Evolutionary conservation across 1,284 basidiomycete genomes (phyloP), one percentile per base, ranked within the genome.

Genomic region (Tilletia caries): DNA sequence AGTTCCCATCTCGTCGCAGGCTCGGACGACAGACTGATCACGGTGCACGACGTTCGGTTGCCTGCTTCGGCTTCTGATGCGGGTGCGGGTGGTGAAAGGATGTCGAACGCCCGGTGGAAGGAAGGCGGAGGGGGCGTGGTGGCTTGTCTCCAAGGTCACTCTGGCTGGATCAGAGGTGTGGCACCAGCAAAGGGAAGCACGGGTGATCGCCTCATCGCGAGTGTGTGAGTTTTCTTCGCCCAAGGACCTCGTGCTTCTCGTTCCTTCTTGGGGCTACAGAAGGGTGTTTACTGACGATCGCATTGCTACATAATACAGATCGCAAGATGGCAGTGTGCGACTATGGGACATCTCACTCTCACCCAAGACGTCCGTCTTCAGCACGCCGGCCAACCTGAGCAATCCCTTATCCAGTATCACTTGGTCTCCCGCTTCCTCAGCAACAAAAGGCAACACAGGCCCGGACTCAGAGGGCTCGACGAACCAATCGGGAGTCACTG

Each of bases 321-420:
- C 48, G 10, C 48, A 50, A 50, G 48, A 50, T 50, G 48, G 48
- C 48, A n/a, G 48, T 25, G 48, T 50, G 20, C 48, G 48, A 8
- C 48, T 50, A 3, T 50, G 48, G 48, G 48, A 50, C 20, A 50
- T 50, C 48, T 50, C 48, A n/a, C 48, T 50, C 20, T 50, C 48
- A 25, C 48, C 48, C 20, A 50, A 50, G 48, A 50, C 48, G 20
- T 50, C 48, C 13, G 48, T 50, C 48, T 50, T 50, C 48, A 50
- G 48, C 48, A 50, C 48, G 12, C 48, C 48, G 23, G 12, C 48
- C 48, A 50, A 50, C 48, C 48, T 50, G 48, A 50, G 48, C 48
- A 50, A 25, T 25, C 48, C 48, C 23, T 20, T 50, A 18, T n/a
- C 48, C 48, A 25, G 48, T 5, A 20, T 50, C 48, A 25, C 48